Conservation (phyloP, 805 yeast genomes). For the Monosporozyma servazzii region DNA sequence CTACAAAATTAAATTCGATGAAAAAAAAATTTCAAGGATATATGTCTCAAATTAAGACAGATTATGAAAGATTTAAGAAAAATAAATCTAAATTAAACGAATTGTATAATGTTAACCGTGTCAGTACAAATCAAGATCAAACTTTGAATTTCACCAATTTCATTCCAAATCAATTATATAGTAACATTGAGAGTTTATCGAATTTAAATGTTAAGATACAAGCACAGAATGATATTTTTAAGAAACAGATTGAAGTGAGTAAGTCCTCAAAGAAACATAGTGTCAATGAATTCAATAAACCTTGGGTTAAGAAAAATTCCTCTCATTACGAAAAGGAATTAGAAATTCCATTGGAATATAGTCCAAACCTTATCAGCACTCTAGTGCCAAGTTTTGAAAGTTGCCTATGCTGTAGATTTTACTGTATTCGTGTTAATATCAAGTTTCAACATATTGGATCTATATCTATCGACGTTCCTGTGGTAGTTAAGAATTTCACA, state of each 20-base stretch:
- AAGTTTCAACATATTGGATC: slow-evolving; percentile 20
- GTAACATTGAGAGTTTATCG: slow-evolving; percentile 27
- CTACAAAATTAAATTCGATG: slow-evolving; percentile 1
- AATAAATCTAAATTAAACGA: slow-evolving; percentile 10
- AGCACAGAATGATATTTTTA: slow-evolving; percentile 18
- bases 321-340: slow-evolving; percentile 28
- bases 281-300: not conserved
- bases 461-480: slow-evolving; percentile 11
- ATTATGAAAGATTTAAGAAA: slow-evolving; percentile 5
- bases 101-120: slow-evolving; percentile 16
- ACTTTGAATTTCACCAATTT: slow-evolving; percentile 22
- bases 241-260: slow-evolving; percentile 14
- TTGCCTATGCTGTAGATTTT: slow-evolving; percentile 39
- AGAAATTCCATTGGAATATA: slow-evolving; percentile 9
- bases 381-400: slow-evolving; percentile 39
- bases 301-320: slow-evolving; percentile 27
- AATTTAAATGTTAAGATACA: slow-evolving; percentile 14
- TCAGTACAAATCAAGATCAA: slow-evolving; percentile 2
- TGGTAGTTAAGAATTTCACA: slow-evolving; percentile 8
- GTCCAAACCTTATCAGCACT: slow-evolving; percentile 30
- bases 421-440: slow-evolving; percentile 35
- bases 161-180: slow-evolving; percentile 17
- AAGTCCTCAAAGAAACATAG: not conserved
- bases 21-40: slow-evolving; percentile 13
- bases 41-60: slow-evolving; percentile 6